Conservation (phyloP, 2,329 filamentous ascomycete species). For the Gremmenia infestans region DNA sequence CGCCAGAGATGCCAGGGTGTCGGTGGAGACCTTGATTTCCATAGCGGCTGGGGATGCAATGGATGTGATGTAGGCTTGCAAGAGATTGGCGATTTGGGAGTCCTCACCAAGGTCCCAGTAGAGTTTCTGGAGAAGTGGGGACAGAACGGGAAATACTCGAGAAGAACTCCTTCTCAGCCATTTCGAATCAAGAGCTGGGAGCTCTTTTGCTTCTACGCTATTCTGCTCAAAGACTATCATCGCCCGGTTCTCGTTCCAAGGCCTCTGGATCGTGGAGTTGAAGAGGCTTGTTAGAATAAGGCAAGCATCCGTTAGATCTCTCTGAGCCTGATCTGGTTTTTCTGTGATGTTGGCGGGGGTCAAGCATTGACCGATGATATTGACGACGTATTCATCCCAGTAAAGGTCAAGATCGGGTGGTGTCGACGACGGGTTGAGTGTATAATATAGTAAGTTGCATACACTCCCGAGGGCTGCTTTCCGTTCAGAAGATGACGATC, state of each 20-base stretch:
- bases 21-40: conserved; percentile 82
- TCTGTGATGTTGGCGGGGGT: conserved; percentile 31
- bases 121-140: conserved; percentile 54
- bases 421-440: conserved; percentile 65
- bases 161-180: conserved; percentile 75
- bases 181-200: conserved; percentile 78
- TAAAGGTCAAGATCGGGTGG: conserved; percentile 64
- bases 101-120: conserved; percentile 59
- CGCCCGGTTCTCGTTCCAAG: conserved; percentile 73
- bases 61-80: conserved; percentile 56
- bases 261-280: conserved; percentile 46
- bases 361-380: conserved; percentile 56
- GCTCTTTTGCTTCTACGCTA: conserved; percentile 53
- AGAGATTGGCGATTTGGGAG: conserved; percentile 51
- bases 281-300: conserved; percentile 71
- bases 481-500: conserved; percentile 44
- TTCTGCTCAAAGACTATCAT: conserved; percentile 46
- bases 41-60: conserved; percentile 68
- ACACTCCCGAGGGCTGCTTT: conserved; percentile 61
- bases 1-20: conserved; percentile 76
- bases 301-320: conserved; percentile 54
- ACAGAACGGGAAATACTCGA: conserved; percentile 58
- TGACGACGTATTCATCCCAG: conserved; percentile 72
- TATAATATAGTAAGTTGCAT: conserved; percentile 78
- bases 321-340: conserved; percentile 36